Evolutionary conservation across 257 asterid species (phyloP), one percentile per base, ranked within the genome.

Genomic region (Avicennia marina): DNA sequence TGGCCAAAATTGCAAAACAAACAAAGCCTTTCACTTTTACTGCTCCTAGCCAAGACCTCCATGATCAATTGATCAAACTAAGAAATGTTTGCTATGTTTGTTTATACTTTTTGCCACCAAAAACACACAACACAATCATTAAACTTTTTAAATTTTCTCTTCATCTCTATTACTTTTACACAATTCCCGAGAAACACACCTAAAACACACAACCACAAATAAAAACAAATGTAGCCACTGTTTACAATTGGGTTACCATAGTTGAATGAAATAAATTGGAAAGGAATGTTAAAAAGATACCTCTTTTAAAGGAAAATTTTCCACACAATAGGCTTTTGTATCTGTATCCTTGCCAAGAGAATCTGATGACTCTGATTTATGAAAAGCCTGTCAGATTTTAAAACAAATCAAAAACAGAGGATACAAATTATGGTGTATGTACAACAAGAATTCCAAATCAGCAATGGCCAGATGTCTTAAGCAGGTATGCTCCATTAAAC

Each of bases 321-420:
- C 62, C 11, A 22, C 69, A 39, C 3, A 11, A 65, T 49, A 49
- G 68, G 67, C 66, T 39, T 58, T 63, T 41, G 65, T 48, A 61
- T 33, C 60, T 36, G 63, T 58, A 63, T 69, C 78, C 56, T 61
- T 75, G 11, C 58, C 72, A 53, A 80, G 61, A 58, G 87, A 68
- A 65, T 76, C 89, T n/a, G 76, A 72, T 34, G 93, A 75, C 24
- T 68, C 70, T 39, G 82, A 56, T 46, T 60, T 76, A 27, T 57
- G 72, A 61, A 68, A 68, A 59, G 72, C 79, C 95, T 88, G 79
- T 44, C 31, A 41, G 32, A 61, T 55, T 56, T 18, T 21, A 48
- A 24, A 54, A 43, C 55, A 67, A 52, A 29, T 59, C 26, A 72
- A 38, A 60, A 41, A 68, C 52, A 25, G 19, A 47, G 55, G 13